Percentiles rank a stretch among this genome's conserved stretches.
Evolutionary conservation across 2,329 filamentous ascomycete genomes (phyloP).

Genomic region (Sporothrix pseudoabietina): DNA sequence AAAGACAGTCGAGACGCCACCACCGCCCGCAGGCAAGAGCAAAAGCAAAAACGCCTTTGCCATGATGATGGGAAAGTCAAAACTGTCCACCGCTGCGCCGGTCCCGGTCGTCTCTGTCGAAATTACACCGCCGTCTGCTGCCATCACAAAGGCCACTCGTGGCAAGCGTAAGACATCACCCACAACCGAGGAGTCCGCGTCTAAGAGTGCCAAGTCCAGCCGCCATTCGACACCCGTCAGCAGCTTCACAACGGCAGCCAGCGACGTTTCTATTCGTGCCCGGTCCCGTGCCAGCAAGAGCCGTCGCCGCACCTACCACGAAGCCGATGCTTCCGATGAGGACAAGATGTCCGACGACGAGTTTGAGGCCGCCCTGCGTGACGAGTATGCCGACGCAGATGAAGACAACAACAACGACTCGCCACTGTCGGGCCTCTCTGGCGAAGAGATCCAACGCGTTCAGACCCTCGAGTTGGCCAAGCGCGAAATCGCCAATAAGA

Average conservation of each 20-base stretch:
- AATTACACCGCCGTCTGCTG: background rate
- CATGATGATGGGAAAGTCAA: conserved; percentile 55
- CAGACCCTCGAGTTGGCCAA: conserved; percentile 77
- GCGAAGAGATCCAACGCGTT: conserved; percentile 65
- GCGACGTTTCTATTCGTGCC: conserved; percentile 41
- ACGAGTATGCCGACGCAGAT: conserved; percentile 53
- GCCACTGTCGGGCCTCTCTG: conserved; percentile 41
- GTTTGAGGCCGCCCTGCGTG: conserved; percentile 77
- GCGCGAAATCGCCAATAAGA: conserved; percentile 85
- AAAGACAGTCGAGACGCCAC: conserved; percentile 35
- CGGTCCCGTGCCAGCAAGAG: conserved; percentile 51
- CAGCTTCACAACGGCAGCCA: background rate
- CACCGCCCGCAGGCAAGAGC: conserved; percentile 35
- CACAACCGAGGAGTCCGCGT: conserved; percentile 41
- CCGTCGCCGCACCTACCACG: conserved; percentile 49
- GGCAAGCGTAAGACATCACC: conserved; percentile 45
- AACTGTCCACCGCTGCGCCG: background rate
- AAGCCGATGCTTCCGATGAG: conserved; percentile 62
- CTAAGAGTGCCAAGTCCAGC: conserved; percentile 75
- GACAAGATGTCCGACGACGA: conserved; percentile 74
- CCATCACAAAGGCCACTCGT: conserved; percentile 35
- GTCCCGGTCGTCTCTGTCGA: conserved; percentile 8
- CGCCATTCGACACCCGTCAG: conserved; percentile 72
- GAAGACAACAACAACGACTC: conserved; percentile 47
- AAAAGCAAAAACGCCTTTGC: conserved; percentile 52